A percentile compares a stretch with the other conserved stretches of the same genome.
phyloP scores from a whole-genome alignment of 2,329 filamentous ascomycete genomes.

The Colletotrichum sp. region DNA sequence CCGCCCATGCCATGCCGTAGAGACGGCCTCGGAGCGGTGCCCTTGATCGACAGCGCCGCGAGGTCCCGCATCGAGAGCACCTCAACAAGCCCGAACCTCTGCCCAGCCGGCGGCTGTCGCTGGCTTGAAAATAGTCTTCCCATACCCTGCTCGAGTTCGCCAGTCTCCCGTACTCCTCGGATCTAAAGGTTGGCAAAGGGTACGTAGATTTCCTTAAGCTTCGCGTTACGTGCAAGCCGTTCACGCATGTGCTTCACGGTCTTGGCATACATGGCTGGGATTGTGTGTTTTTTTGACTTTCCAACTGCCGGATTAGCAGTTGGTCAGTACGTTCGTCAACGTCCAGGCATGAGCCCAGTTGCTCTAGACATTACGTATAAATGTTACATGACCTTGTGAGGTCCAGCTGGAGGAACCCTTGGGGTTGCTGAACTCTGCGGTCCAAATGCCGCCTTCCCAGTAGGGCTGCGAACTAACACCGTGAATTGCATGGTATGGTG shows the following conservation, averaged over 20 bases:
- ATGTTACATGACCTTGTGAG: background rate
- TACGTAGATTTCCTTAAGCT: constrained; percentile 12
- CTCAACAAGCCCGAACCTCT: background rate
- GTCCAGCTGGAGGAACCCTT: background rate
- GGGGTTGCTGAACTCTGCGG: background rate
- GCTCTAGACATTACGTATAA: background rate
- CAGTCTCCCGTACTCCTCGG: constrained; percentile 20
- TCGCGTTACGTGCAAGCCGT: background rate
- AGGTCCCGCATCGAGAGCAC: constrained; percentile 7
- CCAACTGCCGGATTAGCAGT: background rate
- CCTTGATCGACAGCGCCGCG: constrained; percentile 9
- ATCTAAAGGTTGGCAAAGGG: background rate
- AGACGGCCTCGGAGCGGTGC: constrained; percentile 11
- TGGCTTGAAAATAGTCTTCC: constrained; percentile 25
- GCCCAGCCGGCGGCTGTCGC: background rate
- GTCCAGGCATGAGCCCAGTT: background rate
- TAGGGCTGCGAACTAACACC: background rate
- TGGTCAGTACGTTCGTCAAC: background rate
- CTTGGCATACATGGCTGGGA: background rate
- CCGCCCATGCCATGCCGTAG: constrained; percentile 19
- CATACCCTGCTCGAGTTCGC: constrained; percentile 23
- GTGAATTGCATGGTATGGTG: background rate
- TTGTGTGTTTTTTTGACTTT: background rate
- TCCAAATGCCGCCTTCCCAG: background rate
- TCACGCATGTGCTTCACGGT: background rate